Base-by-base conservation (phyloP, 108 stramenopile species). In the Chaetoceros muelleri region DNA sequence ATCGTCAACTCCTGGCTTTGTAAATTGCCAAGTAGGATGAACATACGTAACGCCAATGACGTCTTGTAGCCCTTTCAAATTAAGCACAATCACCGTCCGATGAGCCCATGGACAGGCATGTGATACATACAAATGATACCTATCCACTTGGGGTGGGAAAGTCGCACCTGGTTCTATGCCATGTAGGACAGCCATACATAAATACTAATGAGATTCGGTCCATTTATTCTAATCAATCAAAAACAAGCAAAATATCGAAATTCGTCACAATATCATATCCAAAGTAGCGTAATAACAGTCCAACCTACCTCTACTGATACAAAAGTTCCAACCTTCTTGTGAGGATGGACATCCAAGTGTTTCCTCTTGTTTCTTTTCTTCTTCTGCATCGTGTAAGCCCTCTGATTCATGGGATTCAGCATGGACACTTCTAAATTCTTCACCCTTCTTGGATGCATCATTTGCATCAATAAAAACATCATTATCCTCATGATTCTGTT, bases 41-140 rank as follows among this genome's bases (percentile, higher is more conserved):
- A 87, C 85, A 50, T 80, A 60, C 0, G 90, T 90, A 28, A 90
- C 72, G 24, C 77, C 79, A 44, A 98, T 72, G 46, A 88, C 82
- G 63, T 92, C 82, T 47, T 98, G 78, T 24, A 99, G 71, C 16
- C 96, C 96, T 48, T 95, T 92, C 44, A 97, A 68, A 16, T 77
- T 73, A 48, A 91, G 79, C 22, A 90, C 77, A 23, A 94, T 80
- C 25, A 88, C 66, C 17, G 82, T 78, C 10, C 98, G 69, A 54
- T 95, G 89, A 53, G 82, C 80, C 56, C 87, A 81, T 2, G 87
- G 87, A 59, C 84, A 85, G 8, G 84, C 87, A 31, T 76, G 65
- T 16, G 81, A 78, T 8, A 74, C 77, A 64, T 85, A 89, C 24
- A 89, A 54, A 65, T 89, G 87, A 55, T 89, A 89, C 13, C 87